Base-by-base conservation (phyloP, 1,284 basidiomycete genomes). In the Moesziomyces globuligerus region DNA sequence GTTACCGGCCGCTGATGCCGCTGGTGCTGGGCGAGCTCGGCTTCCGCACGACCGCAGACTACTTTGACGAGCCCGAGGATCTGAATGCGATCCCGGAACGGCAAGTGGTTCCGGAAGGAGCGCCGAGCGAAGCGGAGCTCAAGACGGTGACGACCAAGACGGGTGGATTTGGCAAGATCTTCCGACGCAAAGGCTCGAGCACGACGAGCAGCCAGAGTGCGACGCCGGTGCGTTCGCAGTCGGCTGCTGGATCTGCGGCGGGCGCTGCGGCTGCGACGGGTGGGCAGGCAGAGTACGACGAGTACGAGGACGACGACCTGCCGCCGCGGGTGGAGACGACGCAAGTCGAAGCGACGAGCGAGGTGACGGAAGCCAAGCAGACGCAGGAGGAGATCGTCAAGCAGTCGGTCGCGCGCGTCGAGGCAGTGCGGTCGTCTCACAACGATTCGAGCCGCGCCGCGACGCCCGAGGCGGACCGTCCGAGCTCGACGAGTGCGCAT, bases 11-110 rank as follows among this genome's bases (percentile, higher is more conserved):
- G 3, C 45, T 81, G 44, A 82, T 79, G 71, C 80, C 80, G 23
- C 67, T 81, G 7, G 78, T 82, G 10, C 66, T 82, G 18, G 60
- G 76, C 44, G 76, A 82, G 68, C 71, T 82, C 5, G 80, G 80
- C 32, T 82, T 82, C 64, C 67, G 73, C 34, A 76, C 74, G 17
- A 81, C 79, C 0, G 80, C 80, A 2, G 80, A 82, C 59, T 82
- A 80, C 72, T 82, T 82, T 67, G 80, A 82, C 53, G 80, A 82
- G 64, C 80, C 80, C 6, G 80, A 81, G 40, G 77, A 80, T 29
- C 59, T 82, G 20, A 65, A 66, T 21, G 68, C 72, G 25, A 73
- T 82, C 6, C 80, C 79, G 3, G 80, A 81, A 42, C 53, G 80
- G 24, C 72, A 81, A 45, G 64, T 80, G 7, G 62, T 79, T 5